Evolutionary conservation across 768 basidiomycete species (phyloP).

Genomic region (Mycena crocata): DNA sequence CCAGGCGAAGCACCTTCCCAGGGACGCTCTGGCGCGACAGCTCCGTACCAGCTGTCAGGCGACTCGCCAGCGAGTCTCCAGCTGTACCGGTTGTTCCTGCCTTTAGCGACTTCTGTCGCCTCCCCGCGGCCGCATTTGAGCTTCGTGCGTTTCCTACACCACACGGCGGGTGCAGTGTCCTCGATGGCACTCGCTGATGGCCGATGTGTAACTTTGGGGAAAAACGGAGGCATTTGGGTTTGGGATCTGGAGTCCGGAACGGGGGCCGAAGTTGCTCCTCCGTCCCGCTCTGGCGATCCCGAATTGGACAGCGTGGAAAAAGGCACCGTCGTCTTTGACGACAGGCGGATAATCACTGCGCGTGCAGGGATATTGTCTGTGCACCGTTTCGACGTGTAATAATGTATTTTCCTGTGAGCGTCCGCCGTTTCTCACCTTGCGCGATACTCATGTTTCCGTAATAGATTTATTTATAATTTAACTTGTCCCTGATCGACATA

Average conservation of each 20-base stretch:
- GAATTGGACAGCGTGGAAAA: constrained; percentile 35
- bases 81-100: constrained; percentile 78
- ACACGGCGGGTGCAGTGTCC: constrained; percentile 73
- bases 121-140: constrained; percentile 70
- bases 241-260: constrained; percentile 83
- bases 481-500: neutral
- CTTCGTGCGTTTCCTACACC: constrained; percentile 78
- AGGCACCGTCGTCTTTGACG: constrained; percentile 77
- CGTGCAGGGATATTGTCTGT: constrained; percentile 40
- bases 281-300: constrained; percentile 31
- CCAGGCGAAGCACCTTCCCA: constrained; percentile 55
- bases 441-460: neutral
- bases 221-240: constrained; percentile 82
- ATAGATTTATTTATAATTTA: constrained; percentile 26
- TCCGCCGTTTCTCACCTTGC: neutral
- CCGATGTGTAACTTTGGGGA: constrained; percentile 80
- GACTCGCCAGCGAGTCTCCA: constrained; percentile 69
- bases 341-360: constrained; percentile 74
- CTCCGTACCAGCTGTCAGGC: constrained; percentile 35
- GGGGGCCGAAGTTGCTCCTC: constrained; percentile 55
- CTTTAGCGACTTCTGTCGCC: constrained; percentile 60
- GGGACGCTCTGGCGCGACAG: constrained; percentile 38
- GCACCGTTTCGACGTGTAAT: constrained; percentile 31
- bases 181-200: constrained; percentile 84
- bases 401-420: constrained; percentile 15